Conservation (phyloP, 2,329 filamentous ascomycete genomes). For the Orbilia quercus region DNA sequence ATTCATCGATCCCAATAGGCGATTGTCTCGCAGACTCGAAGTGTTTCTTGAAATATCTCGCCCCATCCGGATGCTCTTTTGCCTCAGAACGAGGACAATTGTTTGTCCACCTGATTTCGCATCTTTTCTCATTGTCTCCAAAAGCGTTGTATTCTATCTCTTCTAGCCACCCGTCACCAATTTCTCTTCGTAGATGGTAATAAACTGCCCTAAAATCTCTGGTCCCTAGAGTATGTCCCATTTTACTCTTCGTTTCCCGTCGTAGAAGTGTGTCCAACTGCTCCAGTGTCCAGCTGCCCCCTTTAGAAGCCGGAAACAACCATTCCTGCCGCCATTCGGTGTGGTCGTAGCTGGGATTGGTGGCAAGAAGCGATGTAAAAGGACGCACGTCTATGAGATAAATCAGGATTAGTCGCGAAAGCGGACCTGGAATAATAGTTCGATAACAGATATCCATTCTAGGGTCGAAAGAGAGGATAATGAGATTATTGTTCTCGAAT, state of each 20-base stretch:
- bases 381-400: conserved; percentile 43
- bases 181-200: conserved; percentile 1
- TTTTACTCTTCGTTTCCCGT: conserved; percentile 17
- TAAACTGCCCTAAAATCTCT: conserved; percentile 42
- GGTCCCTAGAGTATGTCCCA: conserved; percentile 16
- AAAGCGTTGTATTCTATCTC: conserved; percentile 5
- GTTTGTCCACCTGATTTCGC: conserved; percentile 24
- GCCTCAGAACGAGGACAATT: conserved; percentile 4
- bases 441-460: conserved; percentile 1
- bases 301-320: conserved; percentile 29
- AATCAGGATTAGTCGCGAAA: conserved; percentile 37
- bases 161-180: conserved; percentile 41
- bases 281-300: conserved; percentile 28
- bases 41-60: conserved; percentile 19
- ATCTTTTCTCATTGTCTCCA: not conserved
- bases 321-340: conserved; percentile 31
- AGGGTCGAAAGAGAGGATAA: conserved; percentile 15
- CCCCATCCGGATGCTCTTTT: conserved; percentile 9
- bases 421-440: conserved; percentile 38
- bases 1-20: not conserved
- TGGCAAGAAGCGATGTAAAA: conserved; percentile 12
- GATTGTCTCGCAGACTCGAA: conserved; percentile 16
- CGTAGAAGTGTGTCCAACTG: conserved; percentile 24
- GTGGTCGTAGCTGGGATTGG: conserved; percentile 8
- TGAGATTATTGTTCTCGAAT: conserved; percentile 38